Evolutionary conservation across 345 rosid species (phyloP).

Genomic region (Psidium guajava): DNA sequence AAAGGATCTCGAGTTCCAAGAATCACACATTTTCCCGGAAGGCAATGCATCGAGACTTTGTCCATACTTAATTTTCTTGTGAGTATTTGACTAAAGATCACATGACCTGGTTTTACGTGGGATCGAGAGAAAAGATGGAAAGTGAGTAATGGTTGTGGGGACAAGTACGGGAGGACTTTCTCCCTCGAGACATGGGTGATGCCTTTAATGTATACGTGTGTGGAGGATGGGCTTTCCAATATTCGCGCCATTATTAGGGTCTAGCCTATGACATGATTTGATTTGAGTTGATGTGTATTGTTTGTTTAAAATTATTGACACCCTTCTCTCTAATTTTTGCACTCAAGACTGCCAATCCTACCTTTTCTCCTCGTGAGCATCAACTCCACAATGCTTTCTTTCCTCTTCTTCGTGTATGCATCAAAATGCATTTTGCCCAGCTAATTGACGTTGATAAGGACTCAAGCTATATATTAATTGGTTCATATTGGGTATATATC

Average conservation of each 20-base stretch:
- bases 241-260: neutral
- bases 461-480: neutral
- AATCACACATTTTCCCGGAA: neutral
- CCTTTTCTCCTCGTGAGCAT: neutral
- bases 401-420: neutral
- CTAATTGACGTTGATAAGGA: neutral
- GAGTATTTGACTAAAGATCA: neutral
- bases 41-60: neutral
- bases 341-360: neutral
- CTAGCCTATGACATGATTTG: neutral
- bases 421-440: neutral
- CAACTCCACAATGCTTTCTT: neutral
- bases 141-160: neutral
- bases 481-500: neutral
- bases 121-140: neutral
- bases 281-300: neutral
- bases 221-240: neutral
- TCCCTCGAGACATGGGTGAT: neutral
- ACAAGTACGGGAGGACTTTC: neutral
- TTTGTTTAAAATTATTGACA: neutral
- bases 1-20: neutral
- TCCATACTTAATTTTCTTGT: neutral
- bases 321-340: neutral
- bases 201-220: neutral
- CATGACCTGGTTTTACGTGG: neutral